A percentile compares a stretch with the other conserved stretches of the same genome.
Conservation (phyloP, 805 yeast species). For the Saccharomyces mikatae region DNA sequence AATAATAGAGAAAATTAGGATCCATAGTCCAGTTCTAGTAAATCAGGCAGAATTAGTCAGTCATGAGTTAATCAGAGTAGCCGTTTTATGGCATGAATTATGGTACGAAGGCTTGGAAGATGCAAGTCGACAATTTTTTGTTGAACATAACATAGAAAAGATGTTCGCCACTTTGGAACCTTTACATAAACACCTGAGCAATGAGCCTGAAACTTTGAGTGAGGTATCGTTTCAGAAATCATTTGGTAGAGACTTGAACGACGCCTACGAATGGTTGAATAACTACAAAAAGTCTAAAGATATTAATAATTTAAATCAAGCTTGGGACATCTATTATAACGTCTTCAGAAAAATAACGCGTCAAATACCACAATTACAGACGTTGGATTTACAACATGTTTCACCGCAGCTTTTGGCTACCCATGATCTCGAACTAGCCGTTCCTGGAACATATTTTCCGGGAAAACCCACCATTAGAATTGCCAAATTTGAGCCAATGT, state of each 20-base stretch:
- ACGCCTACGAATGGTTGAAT: conserved; percentile 86
- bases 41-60: conserved; percentile 86
- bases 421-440: conserved; percentile 69
- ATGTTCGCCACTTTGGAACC: conserved; percentile 89
- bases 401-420: conserved; percentile 81
- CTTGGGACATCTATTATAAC: conserved; percentile 93
- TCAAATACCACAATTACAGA: conserved; percentile 76
- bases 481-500: conserved; percentile 64
- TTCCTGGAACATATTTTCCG: conserved; percentile 85
- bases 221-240: conserved; percentile 85
- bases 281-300: conserved; percentile 79
- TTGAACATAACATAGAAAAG: conserved; percentile 87
- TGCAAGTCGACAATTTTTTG: conserved; percentile 84
- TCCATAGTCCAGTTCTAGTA: conserved; percentile 72
- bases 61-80: conserved; percentile 82
- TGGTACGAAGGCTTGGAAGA: conserved; percentile 96
- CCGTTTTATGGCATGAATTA: conserved; percentile 91
- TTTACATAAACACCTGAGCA: conserved; percentile 67
- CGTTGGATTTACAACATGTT: conserved; percentile 80
- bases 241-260: conserved; percentile 81
- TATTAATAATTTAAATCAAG: conserved; percentile 80
- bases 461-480: conserved; percentile 61
- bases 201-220: conserved; percentile 82
- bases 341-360: conserved; percentile 84
- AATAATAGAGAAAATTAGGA: conserved; percentile 81